Evolutionary conservation across 1,139 yeast species (phyloP), one percentile per base, ranked within the genome.

Genomic region (Kodamaea ohmeri): DNA sequence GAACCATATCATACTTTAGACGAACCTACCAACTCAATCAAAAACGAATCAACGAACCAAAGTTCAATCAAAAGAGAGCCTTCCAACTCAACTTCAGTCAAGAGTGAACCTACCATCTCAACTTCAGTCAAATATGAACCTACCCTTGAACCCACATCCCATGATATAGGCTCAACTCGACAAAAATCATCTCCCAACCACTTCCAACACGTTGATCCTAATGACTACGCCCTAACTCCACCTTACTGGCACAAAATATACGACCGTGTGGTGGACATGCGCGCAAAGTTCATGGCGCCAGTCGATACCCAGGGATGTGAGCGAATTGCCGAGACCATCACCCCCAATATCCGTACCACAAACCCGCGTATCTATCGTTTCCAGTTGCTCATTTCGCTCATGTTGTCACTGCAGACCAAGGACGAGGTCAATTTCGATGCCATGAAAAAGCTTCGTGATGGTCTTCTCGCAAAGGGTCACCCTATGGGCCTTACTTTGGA

Each of bases 231-330:
- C 3, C 24, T 20, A 12, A 12, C n/a, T n/a, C 36, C 33, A 5
- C 34, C 36, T 3, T 13, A 25, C 18, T 82, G 83, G 67, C 55
- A 61, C 35, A 66, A 70, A 2, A 72, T 86, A 16, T 85, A 86
- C 51, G 66, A 78, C 33, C 76, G 70, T 37, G 73, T 88, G 29
- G 80, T 81, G 33, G 61, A 60, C 20, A 83, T 87, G 90, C 67
- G 96, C 43, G 51, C 73, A 6, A 67, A 71, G 41, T 70, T 82
- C 19, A 57, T 65, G 13, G 80, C 97, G 0, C 96, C 97, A 0
- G 97, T 90, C 1, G 97, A 90, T 56, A 71, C 80, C 0, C 82
- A 87, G 76, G 97, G 97, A 2, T 88, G 96, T 58, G 92, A 85
- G 34, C 66, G 81, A 36, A 73, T 88, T 35, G 92, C 95, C 0